Evolutionary conservation across 345 rosid genomes (phyloP), one percentile per base, ranked within the genome.

Genomic region (Rhodamnia rubescens): DNA sequence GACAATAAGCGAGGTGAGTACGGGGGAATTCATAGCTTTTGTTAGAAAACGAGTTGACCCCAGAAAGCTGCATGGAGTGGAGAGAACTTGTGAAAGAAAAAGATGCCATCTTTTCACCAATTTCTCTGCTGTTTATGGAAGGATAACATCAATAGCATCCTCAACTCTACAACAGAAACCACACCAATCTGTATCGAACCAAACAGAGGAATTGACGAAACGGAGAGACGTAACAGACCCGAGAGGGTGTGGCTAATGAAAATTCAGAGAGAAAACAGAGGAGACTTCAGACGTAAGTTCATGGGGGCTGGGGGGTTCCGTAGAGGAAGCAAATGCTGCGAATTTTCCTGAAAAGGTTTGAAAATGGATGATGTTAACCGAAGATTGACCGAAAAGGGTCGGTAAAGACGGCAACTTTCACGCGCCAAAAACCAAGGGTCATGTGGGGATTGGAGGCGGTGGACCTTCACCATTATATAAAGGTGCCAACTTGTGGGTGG

Each of bases 1-100:
- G 85, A 50, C 32, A 69, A 61, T 21, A 8, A 18, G 84, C 52
- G 26, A 29, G 84, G n/a, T n/a, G 40, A 85, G 78, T 12, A 52
- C 87, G 52, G 8, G 87, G 87, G 11, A 58, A 53, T 78, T 58
- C 81, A 26, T 64, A 10, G 26, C 50, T 82, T n/a, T 20, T n/a
- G 54, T 53, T 6, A 56, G 69, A 44, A 24, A 55, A 83, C 52
- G 85, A 56, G 83, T 47, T 56, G 57, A 58, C 83, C 58, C 53
- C 84, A 1, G 69, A 85, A 82, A 85, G n/a, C 50, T 51, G 83
- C 47, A 58, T 83, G 20, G 69, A 83, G 52, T 54, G 74, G 36
- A 83, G 75, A 69, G 85, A 78, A 75, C 55, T 83, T 61, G 88
- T n/a, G 49, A 83, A 78, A 50, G 85, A 84, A 54, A 69, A 83